These are phyloP conservation scores for Crithidia sp. DNA, from an alignment of 208 protist genomes.

Conservation along the genomic window DNA sequence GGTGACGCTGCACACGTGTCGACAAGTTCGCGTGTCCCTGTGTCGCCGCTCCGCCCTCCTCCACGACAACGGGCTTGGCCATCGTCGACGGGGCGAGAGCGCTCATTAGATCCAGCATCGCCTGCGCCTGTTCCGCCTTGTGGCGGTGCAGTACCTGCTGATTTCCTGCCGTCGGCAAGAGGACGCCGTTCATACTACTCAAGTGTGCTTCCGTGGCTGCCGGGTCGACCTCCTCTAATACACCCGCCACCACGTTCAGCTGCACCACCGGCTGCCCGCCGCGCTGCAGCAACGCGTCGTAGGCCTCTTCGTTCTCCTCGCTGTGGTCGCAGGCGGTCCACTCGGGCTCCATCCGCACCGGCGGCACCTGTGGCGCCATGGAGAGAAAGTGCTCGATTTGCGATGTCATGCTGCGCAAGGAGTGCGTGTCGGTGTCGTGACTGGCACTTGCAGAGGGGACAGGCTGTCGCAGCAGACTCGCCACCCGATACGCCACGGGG, in stretches of 20 bases:
- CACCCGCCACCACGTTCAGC: slow-evolving; percentile 84
- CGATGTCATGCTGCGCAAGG: slow-evolving; percentile 46
- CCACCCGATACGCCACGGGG: slow-evolving; percentile 33
- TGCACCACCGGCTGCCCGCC: slow-evolving; percentile 43
- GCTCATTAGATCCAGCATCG: slow-evolving; percentile 70
- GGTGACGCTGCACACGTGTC: slow-evolving; percentile 12
- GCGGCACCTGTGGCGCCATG: slow-evolving; percentile 43
- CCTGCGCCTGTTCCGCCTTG: slow-evolving; percentile 72
- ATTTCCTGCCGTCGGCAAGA: slow-evolving; percentile 69
- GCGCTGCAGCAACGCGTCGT: neutral
- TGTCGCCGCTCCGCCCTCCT: neutral
- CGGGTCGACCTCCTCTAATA: slow-evolving; percentile 57
- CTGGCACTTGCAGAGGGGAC: neutral
- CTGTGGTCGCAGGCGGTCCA: slow-evolving; percentile 5
- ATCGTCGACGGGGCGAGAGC: slow-evolving; percentile 43
- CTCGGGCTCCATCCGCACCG: slow-evolving; percentile 61
- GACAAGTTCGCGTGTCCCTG: neutral
- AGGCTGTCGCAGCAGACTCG: slow-evolving; percentile 39
- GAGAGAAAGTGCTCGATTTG: slow-evolving; percentile 68
- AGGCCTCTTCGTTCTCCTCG: neutral
- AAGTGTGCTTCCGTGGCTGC: neutral
- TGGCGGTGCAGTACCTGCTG: slow-evolving; percentile 50
- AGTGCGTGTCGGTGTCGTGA: slow-evolving; percentile 22
- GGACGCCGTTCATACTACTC: slow-evolving; percentile 35
- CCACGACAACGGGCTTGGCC: neutral